A percentile compares a stretch with the other conserved stretches of the same genome.
These are phyloP conservation scores for Auriscalpium vulgare DNA, from an alignment of 768 basidiomycete species.

Conservation along the genomic window DNA sequence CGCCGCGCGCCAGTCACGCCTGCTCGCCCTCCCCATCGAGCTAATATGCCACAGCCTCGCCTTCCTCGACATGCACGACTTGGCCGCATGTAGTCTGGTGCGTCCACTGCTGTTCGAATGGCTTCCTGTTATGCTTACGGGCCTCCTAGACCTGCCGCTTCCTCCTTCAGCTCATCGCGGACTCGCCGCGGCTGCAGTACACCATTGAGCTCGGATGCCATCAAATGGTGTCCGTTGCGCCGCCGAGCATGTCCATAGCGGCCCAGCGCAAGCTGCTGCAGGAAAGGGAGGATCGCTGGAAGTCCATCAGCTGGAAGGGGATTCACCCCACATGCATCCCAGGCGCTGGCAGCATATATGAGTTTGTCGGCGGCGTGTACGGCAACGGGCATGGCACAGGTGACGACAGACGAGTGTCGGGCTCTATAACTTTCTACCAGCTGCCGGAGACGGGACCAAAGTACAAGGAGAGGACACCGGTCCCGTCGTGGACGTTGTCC, in stretches of 20 bases:
- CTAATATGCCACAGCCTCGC: conserved; percentile 30
- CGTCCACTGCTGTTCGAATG: conserved; percentile 1
- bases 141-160: not conserved
- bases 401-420: conserved; percentile 21
- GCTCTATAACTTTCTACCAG: conserved; percentile 40
- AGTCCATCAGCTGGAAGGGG: conserved; percentile 31
- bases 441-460: conserved; percentile 24
- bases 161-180: not conserved
- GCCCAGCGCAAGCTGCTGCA: conserved; percentile 34
- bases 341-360: conserved; percentile 40
- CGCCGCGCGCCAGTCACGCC: not conserved
- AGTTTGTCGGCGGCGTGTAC: conserved; percentile 44
- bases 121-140: not conserved
- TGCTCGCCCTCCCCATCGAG: conserved; percentile 31
- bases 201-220: conserved; percentile 41
- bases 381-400: conserved; percentile 38
- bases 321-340: conserved; percentile 32
- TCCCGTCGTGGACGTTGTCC: conserved; percentile 34
- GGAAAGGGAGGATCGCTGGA: conserved; percentile 42
- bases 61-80: conserved; percentile 28
- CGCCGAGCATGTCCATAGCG: conserved; percentile 26
- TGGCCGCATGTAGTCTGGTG: conserved; percentile 28
- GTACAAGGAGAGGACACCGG: conserved; percentile 9
- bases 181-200: conserved; percentile 30
- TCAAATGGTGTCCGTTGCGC: conserved; percentile 32